Evolutionary conservation across 2,329 filamentous ascomycete genomes (phyloP).

Genomic region (Sphaerulina populicola): DNA sequence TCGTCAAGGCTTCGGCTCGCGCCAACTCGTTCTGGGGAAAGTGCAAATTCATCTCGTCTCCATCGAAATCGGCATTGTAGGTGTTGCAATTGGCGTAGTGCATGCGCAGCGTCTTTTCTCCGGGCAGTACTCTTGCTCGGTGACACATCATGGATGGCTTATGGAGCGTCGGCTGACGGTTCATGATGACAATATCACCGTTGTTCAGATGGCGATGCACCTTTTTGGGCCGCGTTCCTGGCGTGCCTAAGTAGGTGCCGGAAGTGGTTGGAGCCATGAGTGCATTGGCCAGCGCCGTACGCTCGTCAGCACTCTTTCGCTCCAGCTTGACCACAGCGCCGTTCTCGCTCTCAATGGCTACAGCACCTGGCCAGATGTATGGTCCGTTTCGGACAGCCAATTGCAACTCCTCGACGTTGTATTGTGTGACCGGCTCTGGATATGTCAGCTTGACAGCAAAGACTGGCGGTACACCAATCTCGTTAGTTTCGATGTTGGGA

Average conservation of each 20-base stretch:
- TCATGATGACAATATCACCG: slow-evolving; percentile 96
- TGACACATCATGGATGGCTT: slow-evolving; percentile 99
- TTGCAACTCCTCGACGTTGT: slow-evolving; percentile 93
- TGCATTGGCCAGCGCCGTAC: slow-evolving; percentile 83
- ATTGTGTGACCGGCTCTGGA: slow-evolving; percentile 91
- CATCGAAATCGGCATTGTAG: slow-evolving; percentile 98
- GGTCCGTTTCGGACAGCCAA: slow-evolving; percentile 92
- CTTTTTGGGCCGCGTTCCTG: slow-evolving; percentile 81
- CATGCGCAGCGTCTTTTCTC: slow-evolving; percentile 97
- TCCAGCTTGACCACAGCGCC: slow-evolving; percentile 83
- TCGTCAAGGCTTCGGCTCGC: slow-evolving; percentile 79
- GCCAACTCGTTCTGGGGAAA: slow-evolving; percentile 97
- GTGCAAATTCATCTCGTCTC: slow-evolving; percentile 99
- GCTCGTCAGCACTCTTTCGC: slow-evolving; percentile 79
- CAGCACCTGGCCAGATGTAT: slow-evolving; percentile 87
- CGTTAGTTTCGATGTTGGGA: slow-evolving; percentile 97
- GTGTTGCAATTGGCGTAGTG: slow-evolving; percentile 99
- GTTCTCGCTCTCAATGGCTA: slow-evolving; percentile 91
- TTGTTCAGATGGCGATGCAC: slow-evolving; percentile 93
- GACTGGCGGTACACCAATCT: slow-evolving; percentile 96
- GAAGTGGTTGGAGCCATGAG: slow-evolving; percentile 75
- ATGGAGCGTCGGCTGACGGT: slow-evolving; percentile 92
- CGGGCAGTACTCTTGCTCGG: slow-evolving; percentile 79
- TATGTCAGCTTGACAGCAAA: slow-evolving; percentile 95
- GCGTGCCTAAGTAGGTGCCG: slow-evolving; percentile 59